A percentile compares a stretch with the other conserved stretches of the same genome.
Evolutionary conservation across 768 basidiomycete species (phyloP).

Genomic region (Dioszegia aurantiaca): DNA sequence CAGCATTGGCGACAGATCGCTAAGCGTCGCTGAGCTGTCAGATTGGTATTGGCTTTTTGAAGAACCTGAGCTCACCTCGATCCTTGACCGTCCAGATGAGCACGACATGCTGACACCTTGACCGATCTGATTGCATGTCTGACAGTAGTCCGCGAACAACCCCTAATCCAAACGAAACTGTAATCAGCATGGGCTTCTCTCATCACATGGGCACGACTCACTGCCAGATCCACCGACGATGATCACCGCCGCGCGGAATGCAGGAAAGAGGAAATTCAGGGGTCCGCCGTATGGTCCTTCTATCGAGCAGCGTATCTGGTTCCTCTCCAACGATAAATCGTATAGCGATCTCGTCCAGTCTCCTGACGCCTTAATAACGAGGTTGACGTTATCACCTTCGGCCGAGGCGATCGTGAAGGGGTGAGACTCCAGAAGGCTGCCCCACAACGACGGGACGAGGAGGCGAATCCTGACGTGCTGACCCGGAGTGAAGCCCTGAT

Average conservation of each 20-base stretch:
- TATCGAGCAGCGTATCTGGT: neutral
- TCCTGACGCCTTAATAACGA: constrained; percentile 4
- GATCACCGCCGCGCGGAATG: neutral
- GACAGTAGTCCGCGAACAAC: neutral
- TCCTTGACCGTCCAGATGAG: constrained; percentile 10
- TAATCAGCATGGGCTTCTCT: neutral
- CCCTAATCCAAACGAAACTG: constrained; percentile 13
- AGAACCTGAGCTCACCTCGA: neutral
- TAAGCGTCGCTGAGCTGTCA: constrained; percentile 2
- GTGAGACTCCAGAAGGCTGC: neutral
- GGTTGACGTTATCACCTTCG: neutral
- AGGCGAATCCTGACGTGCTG: constrained; percentile 9
- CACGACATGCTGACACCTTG: constrained; percentile 3
- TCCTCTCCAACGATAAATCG: constrained; percentile 1
- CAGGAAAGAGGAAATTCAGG: constrained; percentile 8
- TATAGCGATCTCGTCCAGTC: constrained; percentile 6
- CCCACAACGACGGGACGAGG: constrained; percentile 1
- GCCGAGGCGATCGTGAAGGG: constrained; percentile 10
- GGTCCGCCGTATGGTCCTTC: constrained; percentile 15
- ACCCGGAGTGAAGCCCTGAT: constrained; percentile 9
- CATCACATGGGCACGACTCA: neutral
- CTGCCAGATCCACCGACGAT: constrained; percentile 10
- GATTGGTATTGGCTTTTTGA: neutral
- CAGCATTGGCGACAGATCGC: neutral
- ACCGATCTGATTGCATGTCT: neutral